phyloP scores from a whole-genome alignment of 2,329 filamentous ascomycete genomes.

The Mycocentrospora acerina region DNA sequence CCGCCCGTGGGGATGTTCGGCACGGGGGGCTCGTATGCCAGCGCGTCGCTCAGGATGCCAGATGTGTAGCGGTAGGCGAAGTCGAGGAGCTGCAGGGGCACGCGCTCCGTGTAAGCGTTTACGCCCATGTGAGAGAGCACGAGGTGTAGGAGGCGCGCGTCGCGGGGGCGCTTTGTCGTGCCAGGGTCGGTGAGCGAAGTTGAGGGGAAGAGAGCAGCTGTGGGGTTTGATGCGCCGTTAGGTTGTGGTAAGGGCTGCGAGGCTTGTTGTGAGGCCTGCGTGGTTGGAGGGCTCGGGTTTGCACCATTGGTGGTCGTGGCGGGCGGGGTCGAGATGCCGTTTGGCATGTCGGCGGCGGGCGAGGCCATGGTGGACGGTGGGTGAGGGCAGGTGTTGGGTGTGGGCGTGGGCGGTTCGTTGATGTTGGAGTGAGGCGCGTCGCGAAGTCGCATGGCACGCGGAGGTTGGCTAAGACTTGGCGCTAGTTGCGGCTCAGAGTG shows the following conservation, averaged over 20 bases:
- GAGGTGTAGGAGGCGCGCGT: constrained; percentile 77
- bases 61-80: constrained; percentile 83
- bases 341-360: constrained; percentile 36
- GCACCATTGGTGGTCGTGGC: constrained; percentile 31
- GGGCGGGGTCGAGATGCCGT: constrained; percentile 44
- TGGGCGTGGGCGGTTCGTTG: constrained; percentile 2
- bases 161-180: constrained; percentile 63
- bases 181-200: constrained; percentile 39
- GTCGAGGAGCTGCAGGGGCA: constrained; percentile 79
- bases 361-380: constrained; percentile 37
- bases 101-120: constrained; percentile 76
- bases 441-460: neutral
- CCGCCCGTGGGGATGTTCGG: constrained; percentile 11
- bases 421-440: neutral
- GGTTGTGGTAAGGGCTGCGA: constrained; percentile 13
- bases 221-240: constrained; percentile 17
- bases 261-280: constrained; percentile 24
- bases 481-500: too few relatives aligned
- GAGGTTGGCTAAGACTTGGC: constrained; percentile 7
- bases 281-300: constrained; percentile 35
- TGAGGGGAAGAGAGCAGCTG: constrained; percentile 26
- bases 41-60: constrained; percentile 66
- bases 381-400: constrained; percentile 4
- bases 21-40: constrained; percentile 35
- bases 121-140: constrained; percentile 78